These are phyloP conservation scores for Aspergillus diversus DNA, from an alignment of 495 filamentous ascomycete genomes.

Conservation along the genomic window DNA sequence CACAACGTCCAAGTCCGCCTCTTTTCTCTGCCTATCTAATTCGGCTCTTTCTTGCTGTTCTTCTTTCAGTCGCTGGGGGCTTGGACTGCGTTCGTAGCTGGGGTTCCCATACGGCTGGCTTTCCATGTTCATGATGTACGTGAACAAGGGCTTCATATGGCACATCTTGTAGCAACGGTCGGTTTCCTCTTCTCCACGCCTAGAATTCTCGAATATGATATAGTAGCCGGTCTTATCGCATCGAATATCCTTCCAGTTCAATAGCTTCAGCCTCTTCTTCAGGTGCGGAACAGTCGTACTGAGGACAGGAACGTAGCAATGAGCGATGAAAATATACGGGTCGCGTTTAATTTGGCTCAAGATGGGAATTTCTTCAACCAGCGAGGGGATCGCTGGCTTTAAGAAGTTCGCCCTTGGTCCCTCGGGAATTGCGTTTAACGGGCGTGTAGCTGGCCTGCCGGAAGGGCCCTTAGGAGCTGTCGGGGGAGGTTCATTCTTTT, in stretches of 20 bases:
- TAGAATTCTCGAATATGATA: conserved; percentile 79
- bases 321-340: conserved; percentile 91
- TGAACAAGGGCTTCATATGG: conserved; percentile 81
- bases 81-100: conserved; percentile 65
- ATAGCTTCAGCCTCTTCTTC: conserved; percentile 80
- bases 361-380: conserved; percentile 65
- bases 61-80: conserved; percentile 52
- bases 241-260: conserved; percentile 73
- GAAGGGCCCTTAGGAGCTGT: conserved; percentile 87
- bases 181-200: conserved; percentile 75
- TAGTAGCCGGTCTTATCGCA: conserved; percentile 88
- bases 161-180: conserved; percentile 73
- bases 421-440: conserved; percentile 45
- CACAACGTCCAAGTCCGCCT: conserved; percentile 77
- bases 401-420: conserved; percentile 46
- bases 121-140: conserved; percentile 91
- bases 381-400: conserved; percentile 50
- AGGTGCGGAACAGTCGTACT: conserved; percentile 81
- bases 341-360: conserved; percentile 70
- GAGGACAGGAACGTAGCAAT: conserved; percentile 86
- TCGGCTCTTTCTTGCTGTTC: conserved; percentile 61
- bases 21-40: conserved; percentile 59
- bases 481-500: conserved; percentile 68
- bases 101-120: conserved; percentile 71
- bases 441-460: conserved; percentile 56